phyloP scores from a whole-genome alignment of 1,139 yeast species.

The Hansenula anomala region DNA sequence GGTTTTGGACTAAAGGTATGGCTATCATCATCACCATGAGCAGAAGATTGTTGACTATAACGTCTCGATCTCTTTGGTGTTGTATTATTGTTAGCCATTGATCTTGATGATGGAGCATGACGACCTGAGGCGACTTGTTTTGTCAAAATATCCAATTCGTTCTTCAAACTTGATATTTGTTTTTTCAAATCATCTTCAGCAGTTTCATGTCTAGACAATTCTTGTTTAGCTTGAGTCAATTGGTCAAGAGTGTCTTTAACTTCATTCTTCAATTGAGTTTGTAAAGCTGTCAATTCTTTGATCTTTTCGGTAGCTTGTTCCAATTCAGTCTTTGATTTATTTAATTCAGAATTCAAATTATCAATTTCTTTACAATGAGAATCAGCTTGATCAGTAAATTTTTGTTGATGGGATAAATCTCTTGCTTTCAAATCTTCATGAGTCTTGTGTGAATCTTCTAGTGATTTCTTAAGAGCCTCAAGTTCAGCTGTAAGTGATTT shows the following conservation, averaged over 20 bases:
- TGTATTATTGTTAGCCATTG: slow-evolving; percentile 18
- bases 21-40: slow-evolving; percentile 14
- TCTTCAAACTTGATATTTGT: slow-evolving; percentile 51
- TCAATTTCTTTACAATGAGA: slow-evolving; percentile 49
- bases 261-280: slow-evolving; percentile 58
- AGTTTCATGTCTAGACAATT: slow-evolving; percentile 57
- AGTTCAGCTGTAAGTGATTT: slow-evolving; percentile 64
- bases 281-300: slow-evolving; percentile 60
- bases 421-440: slow-evolving; percentile 53
- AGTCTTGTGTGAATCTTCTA: slow-evolving; percentile 54
- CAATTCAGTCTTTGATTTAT: slow-evolving; percentile 52
- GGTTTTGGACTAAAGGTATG: slow-evolving; percentile 38
- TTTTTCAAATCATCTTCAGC: slow-evolving; percentile 67
- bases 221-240: slow-evolving; percentile 57
- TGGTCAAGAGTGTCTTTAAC: slow-evolving; percentile 58
- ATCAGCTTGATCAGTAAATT: slow-evolving; percentile 38
- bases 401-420: slow-evolving; percentile 49
- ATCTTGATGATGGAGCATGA: slow-evolving; percentile 12
- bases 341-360: slow-evolving; percentile 53
- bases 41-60: slow-evolving; percentile 19
- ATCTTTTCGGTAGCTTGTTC: slow-evolving; percentile 59
- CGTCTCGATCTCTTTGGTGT: slow-evolving; percentile 25
- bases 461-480: slow-evolving; percentile 46
- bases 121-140: slow-evolving; percentile 28
- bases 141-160: slow-evolving; percentile 26